Evolutionary conservation across 208 protist species (phyloP).

Genomic region (Novymonas esmeraldas): DNA sequence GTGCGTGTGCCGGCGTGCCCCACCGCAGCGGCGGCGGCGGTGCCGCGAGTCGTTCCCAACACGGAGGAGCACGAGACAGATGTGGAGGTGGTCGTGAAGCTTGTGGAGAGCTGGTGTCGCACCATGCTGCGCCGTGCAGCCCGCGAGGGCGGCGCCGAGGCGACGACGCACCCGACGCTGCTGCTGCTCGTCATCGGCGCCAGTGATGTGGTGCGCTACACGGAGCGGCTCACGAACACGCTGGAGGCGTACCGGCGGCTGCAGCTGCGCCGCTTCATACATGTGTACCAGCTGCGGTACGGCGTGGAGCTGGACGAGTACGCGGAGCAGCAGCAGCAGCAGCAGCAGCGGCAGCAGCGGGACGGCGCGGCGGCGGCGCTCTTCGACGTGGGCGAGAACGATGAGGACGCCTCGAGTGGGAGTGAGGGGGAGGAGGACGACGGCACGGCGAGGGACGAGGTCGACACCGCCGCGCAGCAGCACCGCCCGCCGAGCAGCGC

Average conservation of each 20-base stretch:
- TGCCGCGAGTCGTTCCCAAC: constrained; percentile 49
- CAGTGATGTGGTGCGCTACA: constrained; percentile 43
- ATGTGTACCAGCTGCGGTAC: constrained; percentile 51
- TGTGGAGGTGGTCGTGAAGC: constrained; percentile 58
- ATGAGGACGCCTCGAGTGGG: constrained; percentile 11
- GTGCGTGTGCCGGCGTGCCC: neutral
- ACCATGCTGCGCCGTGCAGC: constrained; percentile 13
- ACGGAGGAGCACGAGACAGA: constrained; percentile 56
- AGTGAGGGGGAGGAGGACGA: constrained; percentile 19
- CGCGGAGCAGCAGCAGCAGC: constrained; percentile 4
- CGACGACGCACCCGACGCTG: constrained; percentile 23
- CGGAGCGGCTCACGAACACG: constrained; percentile 59
- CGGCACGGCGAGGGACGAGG: neutral
- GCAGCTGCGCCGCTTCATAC: constrained; percentile 66
- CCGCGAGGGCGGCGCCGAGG: neutral
- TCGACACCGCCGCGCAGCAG: too few species aligned
- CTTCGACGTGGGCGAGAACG: constrained; percentile 2
- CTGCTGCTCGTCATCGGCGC: constrained; percentile 50
- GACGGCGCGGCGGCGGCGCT: constrained; percentile 6
- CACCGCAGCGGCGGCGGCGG: neutral
- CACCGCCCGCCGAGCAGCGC: too few species aligned
- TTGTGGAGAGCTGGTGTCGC: constrained; percentile 62
- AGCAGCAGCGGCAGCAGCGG: neutral
- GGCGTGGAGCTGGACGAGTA: constrained; percentile 34
- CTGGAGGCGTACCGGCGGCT: constrained; percentile 54